Evolutionary conservation across 2,329 filamentous ascomycete genomes (phyloP).

Genomic region (Mycogone perniciosa): DNA sequence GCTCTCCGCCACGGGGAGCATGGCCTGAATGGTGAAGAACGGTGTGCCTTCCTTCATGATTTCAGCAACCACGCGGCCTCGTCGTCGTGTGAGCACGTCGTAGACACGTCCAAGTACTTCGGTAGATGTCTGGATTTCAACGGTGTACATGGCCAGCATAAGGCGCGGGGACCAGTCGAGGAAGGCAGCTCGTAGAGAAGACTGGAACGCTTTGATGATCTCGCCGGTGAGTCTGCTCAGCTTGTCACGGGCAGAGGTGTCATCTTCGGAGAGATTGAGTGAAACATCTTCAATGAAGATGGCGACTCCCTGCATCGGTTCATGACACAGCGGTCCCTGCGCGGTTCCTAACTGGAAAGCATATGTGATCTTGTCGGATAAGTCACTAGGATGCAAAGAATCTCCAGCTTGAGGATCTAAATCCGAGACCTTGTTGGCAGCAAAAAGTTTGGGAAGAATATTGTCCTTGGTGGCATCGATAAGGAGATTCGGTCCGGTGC

Average conservation of each 20-base stretch:
- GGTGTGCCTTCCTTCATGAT: slow-evolving; percentile 91
- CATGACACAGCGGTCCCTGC: slow-evolving; percentile 85
- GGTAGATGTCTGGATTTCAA: slow-evolving; percentile 93
- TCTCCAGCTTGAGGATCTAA: slow-evolving; percentile 38
- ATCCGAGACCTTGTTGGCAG: slow-evolving; percentile 27
- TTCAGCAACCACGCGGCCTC: slow-evolving; percentile 83
- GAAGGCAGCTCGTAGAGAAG: slow-evolving; percentile 78
- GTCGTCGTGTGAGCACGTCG: slow-evolving; percentile 90
- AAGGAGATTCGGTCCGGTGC: slow-evolving; percentile 82
- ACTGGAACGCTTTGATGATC: slow-evolving; percentile 81
- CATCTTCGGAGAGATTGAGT: slow-evolving; percentile 50
- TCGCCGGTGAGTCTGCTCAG: slow-evolving; percentile 83
- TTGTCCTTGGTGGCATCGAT: slow-evolving; percentile 72
- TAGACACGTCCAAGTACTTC: slow-evolving; percentile 95
- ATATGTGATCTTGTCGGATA: slow-evolving; percentile 85
- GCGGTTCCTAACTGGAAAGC: slow-evolving; percentile 89
- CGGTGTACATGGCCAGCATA: slow-evolving; percentile 94
- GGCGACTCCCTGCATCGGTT: slow-evolving; percentile 88
- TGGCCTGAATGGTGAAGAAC: slow-evolving; percentile 87
- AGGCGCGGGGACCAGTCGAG: slow-evolving; percentile 95
- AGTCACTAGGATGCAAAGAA: slow-evolving; percentile 55
- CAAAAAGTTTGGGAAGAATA: slow-evolving; percentile 66
- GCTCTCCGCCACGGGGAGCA: slow-evolving; percentile 86
- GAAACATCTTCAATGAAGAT: slow-evolving; percentile 79
- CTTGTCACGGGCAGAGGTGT: slow-evolving; percentile 55